Conservation (phyloP, 2,329 filamentous ascomycete species). For the Monosporascus sp. region DNA sequence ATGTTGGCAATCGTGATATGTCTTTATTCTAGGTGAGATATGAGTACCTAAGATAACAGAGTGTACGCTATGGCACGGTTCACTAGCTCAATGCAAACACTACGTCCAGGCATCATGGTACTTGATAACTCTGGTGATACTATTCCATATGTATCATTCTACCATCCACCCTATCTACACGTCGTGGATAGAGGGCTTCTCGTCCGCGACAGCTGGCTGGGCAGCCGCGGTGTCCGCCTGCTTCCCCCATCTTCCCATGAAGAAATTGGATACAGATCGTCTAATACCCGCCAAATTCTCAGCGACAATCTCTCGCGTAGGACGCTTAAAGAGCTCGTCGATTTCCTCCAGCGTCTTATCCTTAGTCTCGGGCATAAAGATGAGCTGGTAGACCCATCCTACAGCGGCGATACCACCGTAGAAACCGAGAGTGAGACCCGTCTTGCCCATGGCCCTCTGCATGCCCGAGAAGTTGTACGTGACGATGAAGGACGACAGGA, state of each 20-base stretch:
- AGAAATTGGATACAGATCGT: slow-evolving; percentile 7
- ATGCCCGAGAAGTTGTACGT: slow-evolving; percentile 72
- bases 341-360: slow-evolving; percentile 66
- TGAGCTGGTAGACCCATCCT: slow-evolving; percentile 66
- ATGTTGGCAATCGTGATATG: no score
- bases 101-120: no score
- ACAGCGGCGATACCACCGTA: slow-evolving; percentile 68
- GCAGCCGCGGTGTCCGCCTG: background rate
- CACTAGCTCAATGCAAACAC: no score
- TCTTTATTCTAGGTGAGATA: no score
- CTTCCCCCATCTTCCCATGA: slow-evolving; percentile 8
- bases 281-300: slow-evolving; percentile 44
- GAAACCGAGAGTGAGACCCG: slow-evolving; percentile 63
- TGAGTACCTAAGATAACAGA: no score
- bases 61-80: no score
- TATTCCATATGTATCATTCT: no score
- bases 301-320: slow-evolving; percentile 56
- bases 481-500: slow-evolving; percentile 66
- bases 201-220: background rate
- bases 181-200: background rate
- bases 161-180: background rate
- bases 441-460: slow-evolving; percentile 61
- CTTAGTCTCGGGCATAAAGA: slow-evolving; percentile 75
- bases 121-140: no score
- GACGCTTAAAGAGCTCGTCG: slow-evolving; percentile 59